These are phyloP conservation scores for Dionaea muscipula DNA, from an alignment of 179 eudicot genomes.

Conservation along the genomic window DNA sequence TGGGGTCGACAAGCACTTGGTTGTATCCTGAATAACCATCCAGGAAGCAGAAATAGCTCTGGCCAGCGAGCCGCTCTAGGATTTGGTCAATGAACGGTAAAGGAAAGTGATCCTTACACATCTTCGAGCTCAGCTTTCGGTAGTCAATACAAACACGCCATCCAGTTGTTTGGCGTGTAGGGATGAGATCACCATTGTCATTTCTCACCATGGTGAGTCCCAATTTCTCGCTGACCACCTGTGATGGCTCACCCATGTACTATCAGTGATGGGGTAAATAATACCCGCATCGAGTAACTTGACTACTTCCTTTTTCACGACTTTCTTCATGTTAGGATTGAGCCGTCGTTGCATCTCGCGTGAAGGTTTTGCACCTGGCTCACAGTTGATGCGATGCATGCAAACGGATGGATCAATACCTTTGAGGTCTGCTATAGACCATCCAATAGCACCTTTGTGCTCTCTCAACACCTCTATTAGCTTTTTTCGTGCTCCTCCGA, in stretches of 20 bases:
- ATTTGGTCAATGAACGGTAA: neutral
- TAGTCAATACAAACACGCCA: slow-evolving; percentile 1
- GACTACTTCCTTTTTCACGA: neutral
- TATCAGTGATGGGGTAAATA: neutral
- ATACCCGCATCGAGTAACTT: neutral
- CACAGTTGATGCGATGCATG: neutral
- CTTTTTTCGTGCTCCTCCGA: neutral
- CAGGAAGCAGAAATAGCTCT: neutral
- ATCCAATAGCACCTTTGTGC: neutral
- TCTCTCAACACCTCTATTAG: neutral
- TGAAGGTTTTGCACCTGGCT: neutral
- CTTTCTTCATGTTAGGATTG: neutral
- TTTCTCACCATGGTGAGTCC: neutral
- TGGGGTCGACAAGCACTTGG: neutral
- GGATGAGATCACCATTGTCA: neutral
- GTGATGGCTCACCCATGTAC: neutral
- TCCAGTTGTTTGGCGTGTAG: neutral
- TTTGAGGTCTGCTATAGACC: neutral
- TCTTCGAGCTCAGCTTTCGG: neutral
- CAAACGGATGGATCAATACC: neutral
- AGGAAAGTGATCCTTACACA: neutral
- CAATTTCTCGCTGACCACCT: neutral
- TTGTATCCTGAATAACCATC: slow-evolving; percentile 3
- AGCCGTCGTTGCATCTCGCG: neutral
- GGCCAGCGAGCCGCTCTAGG: neutral